These are phyloP conservation scores for Epichloe glyceriae DNA, from an alignment of 2,329 filamentous ascomycete genomes.

Conservation along the genomic window DNA sequence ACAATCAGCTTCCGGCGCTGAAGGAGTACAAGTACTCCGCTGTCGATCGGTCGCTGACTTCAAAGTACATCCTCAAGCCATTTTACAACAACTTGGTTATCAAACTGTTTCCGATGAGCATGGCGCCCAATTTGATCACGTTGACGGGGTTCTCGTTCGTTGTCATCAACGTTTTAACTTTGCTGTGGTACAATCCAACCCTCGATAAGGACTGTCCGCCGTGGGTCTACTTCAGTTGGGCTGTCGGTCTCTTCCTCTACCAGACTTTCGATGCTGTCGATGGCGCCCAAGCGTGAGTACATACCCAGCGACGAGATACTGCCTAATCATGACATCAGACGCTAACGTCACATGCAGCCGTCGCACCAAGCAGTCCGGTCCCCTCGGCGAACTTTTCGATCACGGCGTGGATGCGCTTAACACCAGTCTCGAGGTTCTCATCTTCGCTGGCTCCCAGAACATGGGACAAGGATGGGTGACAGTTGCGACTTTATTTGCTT, in stretches of 20 bases:
- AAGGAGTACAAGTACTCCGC: constrained; percentile 91
- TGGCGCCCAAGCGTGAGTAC: constrained; percentile 72
- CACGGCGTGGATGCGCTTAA: constrained; percentile 96
- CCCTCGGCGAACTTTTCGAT: constrained; percentile 91
- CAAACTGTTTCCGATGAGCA: constrained; percentile 84
- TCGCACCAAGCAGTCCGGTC: constrained; percentile 82
- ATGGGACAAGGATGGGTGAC: constrained; percentile 88
- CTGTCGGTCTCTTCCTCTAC: constrained; percentile 81
- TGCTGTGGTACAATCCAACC: constrained; percentile 93
- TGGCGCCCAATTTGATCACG: constrained; percentile 85
- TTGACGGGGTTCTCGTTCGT: constrained; percentile 84
- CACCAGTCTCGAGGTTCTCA: constrained; percentile 80
- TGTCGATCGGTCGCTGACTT: constrained; percentile 81
- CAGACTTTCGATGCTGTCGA: constrained; percentile 98
- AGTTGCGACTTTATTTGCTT: constrained; percentile 68
- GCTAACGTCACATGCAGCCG: constrained; percentile 35
- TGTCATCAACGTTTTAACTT: constrained; percentile 73
- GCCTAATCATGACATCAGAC: not conserved
- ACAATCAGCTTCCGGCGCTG: constrained; percentile 76
- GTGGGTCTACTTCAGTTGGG: constrained; percentile 94
- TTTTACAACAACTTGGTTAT: constrained; percentile 96
- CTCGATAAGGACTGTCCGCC: constrained; percentile 84
- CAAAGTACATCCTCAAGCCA: constrained; percentile 89
- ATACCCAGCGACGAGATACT: not conserved
- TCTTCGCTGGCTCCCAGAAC: constrained; percentile 88